phyloP scores from a whole-genome alignment of 345 rosid genomes.

The Noccaea caerulescens region DNA sequence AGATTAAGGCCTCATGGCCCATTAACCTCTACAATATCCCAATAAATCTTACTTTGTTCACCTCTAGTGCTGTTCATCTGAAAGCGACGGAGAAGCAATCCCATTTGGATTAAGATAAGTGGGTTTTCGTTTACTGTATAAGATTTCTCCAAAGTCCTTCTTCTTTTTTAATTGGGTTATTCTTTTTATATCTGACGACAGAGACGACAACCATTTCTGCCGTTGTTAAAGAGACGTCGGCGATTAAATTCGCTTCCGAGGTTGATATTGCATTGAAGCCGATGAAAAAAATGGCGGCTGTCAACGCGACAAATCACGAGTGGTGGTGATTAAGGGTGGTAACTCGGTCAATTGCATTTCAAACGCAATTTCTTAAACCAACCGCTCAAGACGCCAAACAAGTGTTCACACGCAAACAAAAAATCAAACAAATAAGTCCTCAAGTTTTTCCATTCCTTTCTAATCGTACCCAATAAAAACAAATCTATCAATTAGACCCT shows the following conservation, averaged over 20 bases:
- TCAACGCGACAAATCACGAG: neutral
- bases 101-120: constrained; percentile 13
- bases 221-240: neutral
- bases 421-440: neutral
- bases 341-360: neutral
- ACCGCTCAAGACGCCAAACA: neutral
- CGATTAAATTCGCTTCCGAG: too few relatives aligned
- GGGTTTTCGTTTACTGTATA: constrained; percentile 4
- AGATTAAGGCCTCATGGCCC: too few relatives aligned
- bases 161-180: neutral
- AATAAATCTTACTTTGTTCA: neutral
- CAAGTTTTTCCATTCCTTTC: too few relatives aligned
- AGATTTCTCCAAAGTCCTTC: constrained; percentile 10
- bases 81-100: neutral
- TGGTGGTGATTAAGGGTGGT: neutral
- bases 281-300: neutral
- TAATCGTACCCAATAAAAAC: too few relatives aligned
- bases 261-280: neutral
- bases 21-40: too few relatives aligned
- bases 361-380: neutral
- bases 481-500: too few relatives aligned
- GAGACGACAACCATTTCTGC: neutral
- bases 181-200: neutral
- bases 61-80: neutral
- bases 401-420: neutral